Evolutionary conservation across 257 asterid species (phyloP).

Genomic region (Ilex asprella): DNA sequence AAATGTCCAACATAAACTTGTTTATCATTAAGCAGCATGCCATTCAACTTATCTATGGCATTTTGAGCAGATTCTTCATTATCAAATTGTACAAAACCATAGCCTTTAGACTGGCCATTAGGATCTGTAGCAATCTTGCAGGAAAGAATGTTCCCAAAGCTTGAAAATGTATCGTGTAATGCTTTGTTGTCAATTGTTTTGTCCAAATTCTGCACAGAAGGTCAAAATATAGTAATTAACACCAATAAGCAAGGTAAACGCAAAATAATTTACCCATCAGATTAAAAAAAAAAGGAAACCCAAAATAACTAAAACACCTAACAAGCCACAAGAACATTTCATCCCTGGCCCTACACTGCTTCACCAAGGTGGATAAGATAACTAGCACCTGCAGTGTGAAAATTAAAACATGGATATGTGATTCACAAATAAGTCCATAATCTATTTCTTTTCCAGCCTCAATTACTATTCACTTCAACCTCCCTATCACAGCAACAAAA

Average conservation of each 20-base stretch:
- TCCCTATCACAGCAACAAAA: no score
- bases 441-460: no score
- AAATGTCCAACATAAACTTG: slow-evolving; percentile 48
- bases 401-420: no score
- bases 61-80: slow-evolving; percentile 46
- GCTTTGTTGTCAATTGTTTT: slow-evolving; percentile 50
- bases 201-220: slow-evolving; percentile 44
- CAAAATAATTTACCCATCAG: no score
- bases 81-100: slow-evolving; percentile 56
- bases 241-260: not conserved
- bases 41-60: slow-evolving; percentile 48
- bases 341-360: not conserved
- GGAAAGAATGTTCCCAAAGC: slow-evolving; percentile 48
- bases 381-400: slow-evolving; percentile 4
- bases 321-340: not conserved
- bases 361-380: not conserved
- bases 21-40: slow-evolving; percentile 46
- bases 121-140: slow-evolving; percentile 56
- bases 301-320: not conserved
- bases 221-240: not conserved
- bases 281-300: no score
- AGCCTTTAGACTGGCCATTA: slow-evolving; percentile 42
- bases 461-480: no score
- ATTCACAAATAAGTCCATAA: no score
- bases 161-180: slow-evolving; percentile 44